Evolutionary conservation across 768 basidiomycete species (phyloP), one percentile per base, ranked within the genome.

Genomic region (Crassisporium funariophilum): DNA sequence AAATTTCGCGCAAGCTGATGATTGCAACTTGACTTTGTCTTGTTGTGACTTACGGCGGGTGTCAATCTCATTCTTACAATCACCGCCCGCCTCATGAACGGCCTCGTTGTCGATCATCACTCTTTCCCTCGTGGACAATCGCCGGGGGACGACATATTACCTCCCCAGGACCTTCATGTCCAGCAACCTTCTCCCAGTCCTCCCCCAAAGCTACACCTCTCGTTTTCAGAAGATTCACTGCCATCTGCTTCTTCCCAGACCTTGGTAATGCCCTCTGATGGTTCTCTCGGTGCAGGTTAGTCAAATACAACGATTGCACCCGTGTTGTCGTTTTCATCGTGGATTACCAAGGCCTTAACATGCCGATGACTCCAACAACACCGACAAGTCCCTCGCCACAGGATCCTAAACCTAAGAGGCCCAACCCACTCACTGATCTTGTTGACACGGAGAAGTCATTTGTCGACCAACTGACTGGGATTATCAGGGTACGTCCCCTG

Each of bases 391-490:
- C 58, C 44, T 53, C 50, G 6, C 54, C 44, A n/a, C 41, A 71
- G 24, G 78, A 75, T 33, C 66, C 68, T 23, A 86, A 75, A 60
- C 53, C 75, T 16, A 88, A 77, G 68, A 52, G 52, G 56, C 60
- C 77, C 9, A 98, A 95, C 62, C 94, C 92, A 19, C 75, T 99
- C 44, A 78, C 78, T 5, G 95, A 99, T 71, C 84, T 99, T 50
- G 86, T 98, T 46, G 91, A 95, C 61, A 95, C 90, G 16, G 97
- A 99, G 72, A 91, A 86, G 70, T 58, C 75, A 19, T 99, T 95
- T 70, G 94, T 98, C 10, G 93, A 95, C 34, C 79, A 91, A 54
- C 72, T 99, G 27, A 86, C 92, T 9, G 86, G 86, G 33, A 81
- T 98, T 59, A 97, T 99, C 55, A 82, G 94, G 61, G 95, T 94